These are phyloP conservation scores for Candida anutae DNA, from an alignment of 1,139 yeast genomes.

Conservation along the genomic window DNA sequence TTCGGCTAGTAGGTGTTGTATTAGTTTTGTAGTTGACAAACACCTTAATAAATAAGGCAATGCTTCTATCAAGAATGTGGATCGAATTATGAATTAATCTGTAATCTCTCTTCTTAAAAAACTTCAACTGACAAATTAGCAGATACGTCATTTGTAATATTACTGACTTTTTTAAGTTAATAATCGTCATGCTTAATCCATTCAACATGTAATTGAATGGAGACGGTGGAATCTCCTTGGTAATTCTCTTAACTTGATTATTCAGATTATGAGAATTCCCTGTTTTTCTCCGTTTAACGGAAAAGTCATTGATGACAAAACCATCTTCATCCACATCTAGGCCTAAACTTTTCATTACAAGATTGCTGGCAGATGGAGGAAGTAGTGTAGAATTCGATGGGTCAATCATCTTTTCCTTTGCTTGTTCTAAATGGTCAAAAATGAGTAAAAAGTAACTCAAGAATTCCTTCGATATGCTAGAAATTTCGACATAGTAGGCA, in stretches of 20 bases:
- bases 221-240: slow-evolving; percentile 27
- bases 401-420: slow-evolving; percentile 6
- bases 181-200: slow-evolving; percentile 39
- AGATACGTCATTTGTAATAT: slow-evolving; percentile 39
- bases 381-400: slow-evolving; percentile 3
- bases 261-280: slow-evolving; percentile 5
- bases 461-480: slow-evolving; percentile 32
- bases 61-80: slow-evolving; percentile 21
- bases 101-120: slow-evolving; percentile 18
- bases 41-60: slow-evolving; percentile 29
- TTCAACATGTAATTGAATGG: slow-evolving; percentile 39
- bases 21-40: slow-evolving; percentile 32
- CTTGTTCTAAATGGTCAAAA: slow-evolving; percentile 21
- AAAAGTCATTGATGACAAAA: slow-evolving; percentile 40
- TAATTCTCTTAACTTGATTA: slow-evolving; percentile 7
- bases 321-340: slow-evolving; percentile 36
- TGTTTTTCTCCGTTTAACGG: slow-evolving; percentile 29
- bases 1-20: slow-evolving; percentile 10
- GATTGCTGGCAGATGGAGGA: slow-evolving; percentile 5
- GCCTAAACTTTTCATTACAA: slow-evolving; percentile 13
- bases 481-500: slow-evolving; percentile 28
- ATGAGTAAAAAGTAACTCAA: slow-evolving; percentile 32
- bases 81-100: slow-evolving; percentile 16
- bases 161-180: slow-evolving; percentile 38
- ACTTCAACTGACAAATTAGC: slow-evolving; percentile 33